Evolutionary conservation across 345 rosid species (phyloP), one percentile per base, ranked within the genome.

Genomic region (Bruguiera sexangula): DNA sequence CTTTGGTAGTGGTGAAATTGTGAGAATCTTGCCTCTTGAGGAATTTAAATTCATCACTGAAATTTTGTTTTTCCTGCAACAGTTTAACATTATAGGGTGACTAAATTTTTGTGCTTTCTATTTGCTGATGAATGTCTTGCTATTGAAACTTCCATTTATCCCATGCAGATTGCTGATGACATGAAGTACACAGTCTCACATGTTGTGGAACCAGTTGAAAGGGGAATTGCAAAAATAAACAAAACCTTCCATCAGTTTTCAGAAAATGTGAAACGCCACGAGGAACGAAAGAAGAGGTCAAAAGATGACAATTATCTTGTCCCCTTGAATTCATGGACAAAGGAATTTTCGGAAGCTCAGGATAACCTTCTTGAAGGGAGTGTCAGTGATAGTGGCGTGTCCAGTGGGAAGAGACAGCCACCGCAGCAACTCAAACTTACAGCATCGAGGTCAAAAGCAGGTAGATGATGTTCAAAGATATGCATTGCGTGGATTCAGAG

Each of bases 181-280:
- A 92, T 95, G 99, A 95, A 90, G 84, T 95, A 88, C 75, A 95
- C 99, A 21, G 96, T 95, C 7, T 95, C 98, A 0, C 99, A 95
- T 22, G 96, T 95, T 62, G 99, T 95, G 50, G 96, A 95, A 72
- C 99, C 99, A 11, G 99, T 92, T 8, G 98, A 95, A 75, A 90
- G 97, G 79, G 99, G 99, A 65, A 82, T 95, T 68, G 93, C 98
- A 24, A 90, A 83, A 78, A 87, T 95, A 63, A 95, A 95, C 62
- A 85, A 79, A 82, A 92, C 91, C 39, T 84, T 95, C 63, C 96
- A 90, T 77, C 82, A 85, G 75, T 86, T 95, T 60, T 92, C 97
- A 6, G 99, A 92, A 69, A 95, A 95, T 19, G 96, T 95, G 78
- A 95, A 87, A 63, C 89, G 87, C 63, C 81, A 73, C 0, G 96